A percentile compares a stretch with the other conserved stretches of the same genome.
Conservation (phyloP, 75 land plant species). For the Chamaecyparis obtusa region DNA sequence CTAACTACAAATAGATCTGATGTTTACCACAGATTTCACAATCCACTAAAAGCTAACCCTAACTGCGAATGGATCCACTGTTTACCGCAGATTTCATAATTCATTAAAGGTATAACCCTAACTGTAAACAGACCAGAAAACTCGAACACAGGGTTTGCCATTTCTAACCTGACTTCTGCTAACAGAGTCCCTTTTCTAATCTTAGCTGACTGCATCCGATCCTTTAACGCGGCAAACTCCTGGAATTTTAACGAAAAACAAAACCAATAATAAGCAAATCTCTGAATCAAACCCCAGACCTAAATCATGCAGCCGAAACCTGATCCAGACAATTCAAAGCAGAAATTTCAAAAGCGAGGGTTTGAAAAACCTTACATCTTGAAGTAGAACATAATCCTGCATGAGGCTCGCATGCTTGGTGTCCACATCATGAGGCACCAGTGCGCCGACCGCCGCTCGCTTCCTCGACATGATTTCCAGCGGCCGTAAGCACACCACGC, state of each 20-base stretch:
- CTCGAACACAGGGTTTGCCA: neutral
- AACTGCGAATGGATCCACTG: no score
- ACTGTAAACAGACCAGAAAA: neutral
- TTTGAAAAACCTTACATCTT: neutral
- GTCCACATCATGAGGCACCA: neutral
- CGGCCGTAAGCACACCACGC: neutral
- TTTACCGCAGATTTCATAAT: neutral
- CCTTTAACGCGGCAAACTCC: neutral
- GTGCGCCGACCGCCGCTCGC: neutral
- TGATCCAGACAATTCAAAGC: neutral
- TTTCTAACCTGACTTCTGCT: conserved; percentile 14
- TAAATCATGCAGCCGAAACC: neutral
- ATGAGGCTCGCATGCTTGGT: neutral
- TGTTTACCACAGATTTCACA: neutral
- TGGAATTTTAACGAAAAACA: neutral
- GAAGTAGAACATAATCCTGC: conserved; percentile 1
- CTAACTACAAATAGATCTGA: neutral
- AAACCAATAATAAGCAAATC: neutral
- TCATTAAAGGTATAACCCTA: neutral
- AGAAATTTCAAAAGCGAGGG: neutral
- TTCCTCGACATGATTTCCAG: neutral
- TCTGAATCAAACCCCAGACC: neutral
- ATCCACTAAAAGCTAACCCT: neutral
- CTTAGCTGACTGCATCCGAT: neutral
- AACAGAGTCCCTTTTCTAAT: neutral